These are phyloP conservation scores for Lipomyces starkeyi DNA, from an alignment of 805 yeast genomes.

Conservation along the genomic window DNA sequence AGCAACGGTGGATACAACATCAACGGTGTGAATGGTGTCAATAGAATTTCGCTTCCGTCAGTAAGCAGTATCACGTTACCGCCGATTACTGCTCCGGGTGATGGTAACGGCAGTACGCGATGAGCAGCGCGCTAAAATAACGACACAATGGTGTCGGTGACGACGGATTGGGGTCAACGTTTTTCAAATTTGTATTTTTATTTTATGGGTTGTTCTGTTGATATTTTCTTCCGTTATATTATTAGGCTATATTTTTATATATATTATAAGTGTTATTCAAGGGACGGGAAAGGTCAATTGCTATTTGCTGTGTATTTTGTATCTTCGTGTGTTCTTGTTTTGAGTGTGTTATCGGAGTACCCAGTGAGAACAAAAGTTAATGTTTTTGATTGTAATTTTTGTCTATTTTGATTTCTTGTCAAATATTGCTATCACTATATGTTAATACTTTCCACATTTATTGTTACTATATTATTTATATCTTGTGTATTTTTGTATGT, in stretches of 20 bases:
- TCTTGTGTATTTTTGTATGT: not conserved
- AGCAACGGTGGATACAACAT: not conserved
- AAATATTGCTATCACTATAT: not conserved
- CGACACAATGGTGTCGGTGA: not conserved
- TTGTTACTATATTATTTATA: constrained; percentile 1
- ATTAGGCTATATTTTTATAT: not conserved
- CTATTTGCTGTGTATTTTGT: not conserved
- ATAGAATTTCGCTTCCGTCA: constrained; percentile 22
- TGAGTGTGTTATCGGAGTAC: constrained; percentile 8
- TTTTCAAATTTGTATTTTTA: no score
- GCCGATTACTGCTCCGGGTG: constrained; percentile 28
- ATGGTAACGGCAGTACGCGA: not conserved
- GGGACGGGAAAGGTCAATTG: not conserved
- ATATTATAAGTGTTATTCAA: constrained; percentile 3
- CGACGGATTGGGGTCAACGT: not conserved
- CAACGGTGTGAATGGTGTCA: constrained; percentile 9
- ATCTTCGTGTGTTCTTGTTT: constrained; percentile 1
- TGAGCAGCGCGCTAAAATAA: not conserved
- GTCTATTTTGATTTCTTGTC: not conserved
- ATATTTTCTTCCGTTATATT: constrained; percentile 6
- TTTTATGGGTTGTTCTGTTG: not conserved
- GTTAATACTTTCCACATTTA: not conserved
- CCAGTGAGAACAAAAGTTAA: constrained; percentile 3
- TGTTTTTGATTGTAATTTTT: not conserved
- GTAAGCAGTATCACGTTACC: constrained; percentile 15